phyloP scores from a whole-genome alignment of 169 alveolate genomes.

The Pseudocohnilembus persalinus region DNA sequence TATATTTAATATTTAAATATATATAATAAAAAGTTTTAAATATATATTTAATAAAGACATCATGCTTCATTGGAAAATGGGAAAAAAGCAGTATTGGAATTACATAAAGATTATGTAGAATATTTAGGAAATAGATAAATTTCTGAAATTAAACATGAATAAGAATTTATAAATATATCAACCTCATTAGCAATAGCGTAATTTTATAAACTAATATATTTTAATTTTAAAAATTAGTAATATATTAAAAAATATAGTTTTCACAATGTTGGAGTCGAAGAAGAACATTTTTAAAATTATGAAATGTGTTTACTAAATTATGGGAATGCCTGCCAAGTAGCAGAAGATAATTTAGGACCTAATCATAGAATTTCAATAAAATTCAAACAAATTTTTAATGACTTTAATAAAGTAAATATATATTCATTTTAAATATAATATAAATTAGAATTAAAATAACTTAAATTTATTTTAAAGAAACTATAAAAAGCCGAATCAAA shows the following conservation, averaged over 20 bases:
- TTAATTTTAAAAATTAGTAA: too few species aligned
- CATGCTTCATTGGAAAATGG: slow-evolving; percentile 30
- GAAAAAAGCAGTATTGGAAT: slow-evolving; percentile 24
- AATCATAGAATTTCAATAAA: slow-evolving; percentile 6
- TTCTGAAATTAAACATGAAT: neutral
- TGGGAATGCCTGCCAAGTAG: slow-evolving; percentile 18
- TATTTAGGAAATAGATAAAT: neutral
- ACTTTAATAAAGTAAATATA: slow-evolving; percentile 12
- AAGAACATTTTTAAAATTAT: slow-evolving; percentile 21
- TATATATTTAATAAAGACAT: neutral
- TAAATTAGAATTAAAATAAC: too few species aligned
- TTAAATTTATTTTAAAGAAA: neutral
- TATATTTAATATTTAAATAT: too few species aligned
- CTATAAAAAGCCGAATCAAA: neutral
- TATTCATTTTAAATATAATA: too few species aligned
- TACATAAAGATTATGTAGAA: slow-evolving; percentile 16
- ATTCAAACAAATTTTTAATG: slow-evolving; percentile 4
- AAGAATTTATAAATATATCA: slow-evolving; percentile 6
- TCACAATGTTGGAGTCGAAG: slow-evolving; percentile 30
- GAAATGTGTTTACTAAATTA: slow-evolving; percentile 18
- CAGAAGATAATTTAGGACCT: slow-evolving; percentile 24
- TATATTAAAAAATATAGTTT: neutral
- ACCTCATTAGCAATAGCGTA: slow-evolving; percentile 14
- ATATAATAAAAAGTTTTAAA: neutral
- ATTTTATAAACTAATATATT: too few species aligned